A percentile compares a stretch with the other conserved stretches of the same genome.
These are phyloP conservation scores for Stenogyne calaminthoides DNA, from an alignment of 305 asterid genomes.

Conservation along the genomic window DNA sequence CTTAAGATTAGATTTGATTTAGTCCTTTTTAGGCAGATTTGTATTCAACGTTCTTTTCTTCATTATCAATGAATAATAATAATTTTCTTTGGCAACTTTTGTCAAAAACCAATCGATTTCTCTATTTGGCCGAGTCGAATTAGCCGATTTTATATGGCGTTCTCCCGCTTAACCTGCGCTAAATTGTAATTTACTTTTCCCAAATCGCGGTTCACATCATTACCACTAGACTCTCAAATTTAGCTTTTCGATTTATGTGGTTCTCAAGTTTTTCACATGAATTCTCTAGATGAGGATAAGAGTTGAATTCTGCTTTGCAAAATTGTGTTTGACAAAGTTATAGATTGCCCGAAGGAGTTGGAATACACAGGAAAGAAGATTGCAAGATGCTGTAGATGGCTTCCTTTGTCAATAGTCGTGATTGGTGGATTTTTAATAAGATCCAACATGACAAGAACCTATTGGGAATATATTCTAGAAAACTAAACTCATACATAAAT, in stretches of 20 bases:
- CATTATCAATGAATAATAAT: too few species aligned
- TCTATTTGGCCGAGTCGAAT: too few species aligned
- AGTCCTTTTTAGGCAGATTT: too few species aligned
- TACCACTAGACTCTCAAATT: not conserved
- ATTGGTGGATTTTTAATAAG: not conserved
- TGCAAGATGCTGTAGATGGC: not conserved
- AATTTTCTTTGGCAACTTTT: too few species aligned
- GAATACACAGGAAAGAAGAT: not conserved
- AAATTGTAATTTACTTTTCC: too few species aligned
- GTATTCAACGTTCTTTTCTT: too few species aligned
- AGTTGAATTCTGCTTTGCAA: not conserved
- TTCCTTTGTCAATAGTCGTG: not conserved
- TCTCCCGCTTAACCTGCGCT: too few species aligned
- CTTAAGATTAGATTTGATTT: too few species aligned
- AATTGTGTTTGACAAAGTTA: not conserved
- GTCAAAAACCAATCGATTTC: too few species aligned
- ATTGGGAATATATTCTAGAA: not conserved
- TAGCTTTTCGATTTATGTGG: not conserved
- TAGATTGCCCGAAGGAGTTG: not conserved
- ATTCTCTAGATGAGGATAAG: not conserved
- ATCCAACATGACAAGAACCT: not conserved
- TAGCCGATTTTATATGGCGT: too few species aligned
- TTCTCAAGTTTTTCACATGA: not conserved
- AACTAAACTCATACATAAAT: not conserved
- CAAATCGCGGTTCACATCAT: too few species aligned